Evolutionary conservation across 768 basidiomycete species (phyloP).

Genomic region (Leucocoprinus birnbaumii): DNA sequence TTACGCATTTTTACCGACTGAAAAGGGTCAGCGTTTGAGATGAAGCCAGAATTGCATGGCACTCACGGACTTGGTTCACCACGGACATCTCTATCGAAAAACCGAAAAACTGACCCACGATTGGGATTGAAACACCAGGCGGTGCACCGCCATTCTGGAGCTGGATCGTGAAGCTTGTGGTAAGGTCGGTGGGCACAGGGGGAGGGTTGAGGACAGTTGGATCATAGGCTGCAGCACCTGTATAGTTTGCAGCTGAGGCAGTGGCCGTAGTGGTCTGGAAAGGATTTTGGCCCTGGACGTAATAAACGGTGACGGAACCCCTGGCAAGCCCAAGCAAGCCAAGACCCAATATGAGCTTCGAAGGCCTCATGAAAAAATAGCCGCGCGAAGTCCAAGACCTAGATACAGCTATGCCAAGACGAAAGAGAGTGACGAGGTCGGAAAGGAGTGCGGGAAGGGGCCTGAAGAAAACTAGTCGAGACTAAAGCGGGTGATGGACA

Average conservation of each 20-base stretch:
- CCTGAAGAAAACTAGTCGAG: background rate
- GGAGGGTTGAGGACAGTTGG: conserved; percentile 47
- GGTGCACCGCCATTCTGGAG: conserved; percentile 32
- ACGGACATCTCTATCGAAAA: conserved; percentile 67
- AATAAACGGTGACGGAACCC: conserved; percentile 31
- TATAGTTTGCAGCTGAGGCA: conserved; percentile 40
- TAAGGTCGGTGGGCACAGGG: conserved; percentile 39
- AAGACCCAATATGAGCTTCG: conserved; percentile 2
- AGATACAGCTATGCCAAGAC: background rate
- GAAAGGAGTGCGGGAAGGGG: conserved; percentile 7
- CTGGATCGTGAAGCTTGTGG: conserved; percentile 43
- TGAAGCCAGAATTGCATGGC: background rate
- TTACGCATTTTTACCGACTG: conserved; percentile 51
- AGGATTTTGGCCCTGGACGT: conserved; percentile 27
- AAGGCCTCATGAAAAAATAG: background rate
- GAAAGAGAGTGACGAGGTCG: background rate
- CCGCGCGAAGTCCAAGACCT: background rate
- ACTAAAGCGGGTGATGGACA: background rate
- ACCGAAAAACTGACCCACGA: conserved; percentile 43
- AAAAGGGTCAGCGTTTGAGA: background rate
- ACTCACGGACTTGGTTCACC: conserved; percentile 53
- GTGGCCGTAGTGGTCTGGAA: conserved; percentile 25
- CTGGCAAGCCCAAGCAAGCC: conserved; percentile 8
- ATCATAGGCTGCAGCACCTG: conserved; percentile 54
- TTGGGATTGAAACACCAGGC: conserved; percentile 33